Evolutionary conservation across 2,329 filamentous ascomycete genomes (phyloP).

Genomic region (Talaromyces rugulosus): DNA sequence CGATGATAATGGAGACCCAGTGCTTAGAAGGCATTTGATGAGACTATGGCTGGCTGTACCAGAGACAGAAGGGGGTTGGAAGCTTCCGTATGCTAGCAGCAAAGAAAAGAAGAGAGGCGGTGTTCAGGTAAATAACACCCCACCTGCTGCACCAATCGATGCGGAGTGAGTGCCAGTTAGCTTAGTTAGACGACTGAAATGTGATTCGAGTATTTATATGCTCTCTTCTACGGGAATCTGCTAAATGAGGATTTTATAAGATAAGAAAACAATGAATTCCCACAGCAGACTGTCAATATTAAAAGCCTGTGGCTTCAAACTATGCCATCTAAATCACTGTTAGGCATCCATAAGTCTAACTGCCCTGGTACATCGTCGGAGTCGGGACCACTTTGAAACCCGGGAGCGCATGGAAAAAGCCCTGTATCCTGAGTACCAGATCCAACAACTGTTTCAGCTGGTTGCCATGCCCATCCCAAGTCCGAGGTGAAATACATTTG

Average conservation of each 20-base stretch:
- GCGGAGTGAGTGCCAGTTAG: background rate
- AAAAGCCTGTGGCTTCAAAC: background rate
- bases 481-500: background rate
- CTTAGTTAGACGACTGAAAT: background rate
- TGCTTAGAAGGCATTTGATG: too few relatives aligned
- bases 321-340: background rate
- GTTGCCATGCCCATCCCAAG: background rate
- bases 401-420: background rate
- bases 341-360: background rate
- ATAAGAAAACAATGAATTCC: background rate
- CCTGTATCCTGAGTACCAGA: background rate
- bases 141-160: too few relatives aligned
- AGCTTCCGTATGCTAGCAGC: too few relatives aligned
- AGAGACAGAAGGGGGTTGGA: too few relatives aligned
- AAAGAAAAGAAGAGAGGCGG: too few relatives aligned
- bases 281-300: too few relatives aligned
- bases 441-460: too few relatives aligned
- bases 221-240: background rate
- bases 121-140: too few relatives aligned
- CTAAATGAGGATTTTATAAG: background rate
- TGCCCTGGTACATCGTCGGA: background rate
- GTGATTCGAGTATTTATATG: background rate
- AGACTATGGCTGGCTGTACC: too few relatives aligned
- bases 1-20: too few relatives aligned
- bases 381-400: background rate